A percentile compares a stretch with the other conserved stretches of the same genome.
These are phyloP conservation scores for Phytophthora meadii DNA, from an alignment of 352 stramenopile species.

Conservation along the genomic window DNA sequence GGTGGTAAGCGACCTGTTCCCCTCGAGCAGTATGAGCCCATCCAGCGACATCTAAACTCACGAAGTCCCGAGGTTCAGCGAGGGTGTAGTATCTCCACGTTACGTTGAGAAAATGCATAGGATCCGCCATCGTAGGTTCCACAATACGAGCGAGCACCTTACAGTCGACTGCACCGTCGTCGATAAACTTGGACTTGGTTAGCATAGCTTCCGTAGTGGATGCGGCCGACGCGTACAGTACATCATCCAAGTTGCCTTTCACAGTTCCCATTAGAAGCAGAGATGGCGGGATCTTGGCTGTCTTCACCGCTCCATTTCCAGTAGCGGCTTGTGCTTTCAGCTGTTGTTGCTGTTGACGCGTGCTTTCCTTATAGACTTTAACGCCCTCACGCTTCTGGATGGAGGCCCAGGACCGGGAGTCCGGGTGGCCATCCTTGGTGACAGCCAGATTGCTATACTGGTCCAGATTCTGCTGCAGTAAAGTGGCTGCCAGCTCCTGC, in stretches of 20 bases:
- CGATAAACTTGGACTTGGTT: slow-evolving; percentile 42
- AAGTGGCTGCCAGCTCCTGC: slow-evolving; percentile 34
- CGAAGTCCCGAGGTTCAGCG: slow-evolving; percentile 45
- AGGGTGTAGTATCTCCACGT: slow-evolving; percentile 44
- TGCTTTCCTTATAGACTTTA: slow-evolving; percentile 47
- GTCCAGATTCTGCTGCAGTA: slow-evolving; percentile 40
- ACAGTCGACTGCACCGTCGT: slow-evolving; percentile 38
- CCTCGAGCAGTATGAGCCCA: slow-evolving; percentile 25
- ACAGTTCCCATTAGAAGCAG: slow-evolving; percentile 48
- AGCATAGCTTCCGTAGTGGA: slow-evolving; percentile 46
- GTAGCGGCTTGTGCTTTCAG: slow-evolving; percentile 34
- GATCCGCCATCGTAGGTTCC: slow-evolving; percentile 42
- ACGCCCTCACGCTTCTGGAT: slow-evolving; percentile 41
- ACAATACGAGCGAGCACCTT: slow-evolving; percentile 41
- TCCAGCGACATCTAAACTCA: slow-evolving; percentile 46
- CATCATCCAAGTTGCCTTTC: slow-evolving; percentile 50
- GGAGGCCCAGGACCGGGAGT: slow-evolving; percentile 35
- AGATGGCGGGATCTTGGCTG: slow-evolving; percentile 24
- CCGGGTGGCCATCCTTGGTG: slow-evolving; percentile 41
- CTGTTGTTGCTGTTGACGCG: slow-evolving; percentile 30
- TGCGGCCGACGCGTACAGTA: slow-evolving; percentile 50
- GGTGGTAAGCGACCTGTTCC: slow-evolving; percentile 43
- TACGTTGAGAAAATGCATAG: slow-evolving; percentile 48
- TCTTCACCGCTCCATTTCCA: slow-evolving; percentile 20
- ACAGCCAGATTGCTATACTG: slow-evolving; percentile 32